phyloP scores from a whole-genome alignment of 2,329 filamentous ascomycete species.

The Penicillium sp. region DNA sequence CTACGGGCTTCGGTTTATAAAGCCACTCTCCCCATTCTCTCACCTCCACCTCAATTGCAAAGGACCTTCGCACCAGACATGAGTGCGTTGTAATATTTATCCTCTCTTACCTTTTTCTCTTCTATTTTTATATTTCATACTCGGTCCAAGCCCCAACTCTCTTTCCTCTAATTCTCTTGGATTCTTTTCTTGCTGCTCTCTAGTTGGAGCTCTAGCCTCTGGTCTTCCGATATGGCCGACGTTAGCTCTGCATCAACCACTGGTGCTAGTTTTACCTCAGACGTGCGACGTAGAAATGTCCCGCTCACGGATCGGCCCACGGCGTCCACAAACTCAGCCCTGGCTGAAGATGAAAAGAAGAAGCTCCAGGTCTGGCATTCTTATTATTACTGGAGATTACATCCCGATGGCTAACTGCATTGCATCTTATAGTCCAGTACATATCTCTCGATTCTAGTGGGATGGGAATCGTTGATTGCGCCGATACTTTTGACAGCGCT shows the following conservation, averaged over 20 bases:
- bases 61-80: conserved; percentile 20
- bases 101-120: conserved; percentile 18
- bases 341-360: conserved; percentile 41
- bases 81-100: conserved; percentile 13
- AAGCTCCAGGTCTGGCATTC: conserved; percentile 39
- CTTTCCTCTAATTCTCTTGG: conserved; percentile 10
- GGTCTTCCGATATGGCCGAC: conserved; percentile 35
- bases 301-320: conserved; percentile 37
- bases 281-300: conserved; percentile 51
- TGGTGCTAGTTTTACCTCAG: conserved; percentile 38
- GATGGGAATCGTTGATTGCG: conserved; percentile 67
- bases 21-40: background rate
- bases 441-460: conserved; percentile 52
- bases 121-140: conserved; percentile 20
- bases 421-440: conserved; percentile 35
- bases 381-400: background rate
- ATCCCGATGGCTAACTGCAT: background rate
- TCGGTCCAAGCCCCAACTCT: conserved; percentile 4
- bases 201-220: background rate
- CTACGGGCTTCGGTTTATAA: background rate
- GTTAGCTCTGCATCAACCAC: conserved; percentile 40
- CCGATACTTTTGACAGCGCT: conserved; percentile 67
- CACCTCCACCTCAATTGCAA: conserved; percentile 12
- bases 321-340: conserved; percentile 23
- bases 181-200: background rate